Conservation (phyloP, 2,329 filamentous ascomycete genomes). For the Claviceps digitariae region DNA sequence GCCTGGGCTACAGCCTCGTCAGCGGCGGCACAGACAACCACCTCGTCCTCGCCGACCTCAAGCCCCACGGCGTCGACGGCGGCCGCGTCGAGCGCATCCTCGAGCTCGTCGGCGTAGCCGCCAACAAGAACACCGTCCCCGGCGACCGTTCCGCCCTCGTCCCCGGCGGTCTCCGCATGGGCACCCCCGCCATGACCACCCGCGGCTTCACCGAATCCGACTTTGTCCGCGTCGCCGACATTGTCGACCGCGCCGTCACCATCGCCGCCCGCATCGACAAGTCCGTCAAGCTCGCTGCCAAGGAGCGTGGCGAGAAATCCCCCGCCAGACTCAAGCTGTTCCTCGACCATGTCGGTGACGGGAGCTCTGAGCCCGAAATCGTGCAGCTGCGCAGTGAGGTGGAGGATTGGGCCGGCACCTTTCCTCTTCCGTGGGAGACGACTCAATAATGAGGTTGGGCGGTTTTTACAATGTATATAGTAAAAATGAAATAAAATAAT, state of each 20-base stretch:
- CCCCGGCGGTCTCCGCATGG: constrained; percentile 85
- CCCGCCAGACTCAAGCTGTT: constrained; percentile 53
- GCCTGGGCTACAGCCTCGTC: constrained; percentile 77
- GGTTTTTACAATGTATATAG: too few species aligned
- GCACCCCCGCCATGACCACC: constrained; percentile 94
- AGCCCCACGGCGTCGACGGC: constrained; percentile 77
- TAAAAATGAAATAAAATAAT: too few species aligned
- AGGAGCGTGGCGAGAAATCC: constrained; percentile 53
- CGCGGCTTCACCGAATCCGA: constrained; percentile 83
- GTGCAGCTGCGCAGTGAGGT: constrained; percentile 61
- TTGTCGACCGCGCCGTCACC: constrained; percentile 70
- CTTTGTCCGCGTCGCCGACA: constrained; percentile 74
- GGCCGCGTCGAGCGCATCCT: constrained; percentile 80
- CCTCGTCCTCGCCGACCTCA: constrained; percentile 83
- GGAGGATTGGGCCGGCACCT: constrained; percentile 65
- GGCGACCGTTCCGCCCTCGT: constrained; percentile 89
- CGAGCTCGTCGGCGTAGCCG: constrained; percentile 87
- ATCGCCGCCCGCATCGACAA: constrained; percentile 68
- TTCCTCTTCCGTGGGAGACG: constrained; percentile 54
- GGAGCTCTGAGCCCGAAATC: constrained; percentile 56
- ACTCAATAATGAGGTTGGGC: constrained; percentile 13
- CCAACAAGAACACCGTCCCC: constrained; percentile 98
- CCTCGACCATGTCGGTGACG: constrained; percentile 52
- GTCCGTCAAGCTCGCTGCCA: constrained; percentile 53
- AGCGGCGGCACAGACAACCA: constrained; percentile 96